Conservation (phyloP, 2,329 filamentous ascomycete genomes). For the Diaporthe citrichinensis region DNA sequence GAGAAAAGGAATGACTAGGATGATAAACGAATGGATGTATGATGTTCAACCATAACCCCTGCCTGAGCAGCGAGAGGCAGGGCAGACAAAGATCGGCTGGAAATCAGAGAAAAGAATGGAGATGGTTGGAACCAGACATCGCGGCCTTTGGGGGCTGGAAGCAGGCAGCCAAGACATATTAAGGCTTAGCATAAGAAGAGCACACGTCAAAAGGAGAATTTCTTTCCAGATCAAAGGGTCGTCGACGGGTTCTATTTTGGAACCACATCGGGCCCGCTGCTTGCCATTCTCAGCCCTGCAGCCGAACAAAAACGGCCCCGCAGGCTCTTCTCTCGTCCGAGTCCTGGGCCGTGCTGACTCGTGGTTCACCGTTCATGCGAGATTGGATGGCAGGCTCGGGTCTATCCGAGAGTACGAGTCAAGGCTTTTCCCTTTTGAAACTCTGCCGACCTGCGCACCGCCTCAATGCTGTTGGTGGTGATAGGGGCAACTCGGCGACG, state of each 20-base stretch:
- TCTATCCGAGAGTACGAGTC: constrained; percentile 22
- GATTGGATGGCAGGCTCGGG: constrained; percentile 22
- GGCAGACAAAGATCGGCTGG: background rate
- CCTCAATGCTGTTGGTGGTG: background rate
- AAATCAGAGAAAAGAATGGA: background rate
- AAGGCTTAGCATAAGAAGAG: background rate
- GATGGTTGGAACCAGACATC: background rate
- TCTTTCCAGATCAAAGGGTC: constrained; percentile 11
- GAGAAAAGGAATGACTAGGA: background rate
- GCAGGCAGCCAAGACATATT: background rate
- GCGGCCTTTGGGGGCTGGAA: too few species aligned
- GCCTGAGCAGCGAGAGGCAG: too few species aligned
- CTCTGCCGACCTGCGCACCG: background rate
- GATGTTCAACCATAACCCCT: background rate
- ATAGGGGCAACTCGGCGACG: background rate
- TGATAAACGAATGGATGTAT: background rate
- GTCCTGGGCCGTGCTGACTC: background rate
- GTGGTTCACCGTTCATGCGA: constrained; percentile 9
- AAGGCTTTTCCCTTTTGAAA: background rate
- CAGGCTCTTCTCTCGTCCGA: constrained; percentile 2
- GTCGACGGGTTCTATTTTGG: constrained; percentile 21
- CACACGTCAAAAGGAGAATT: background rate
- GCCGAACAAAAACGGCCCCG: constrained; percentile 3
- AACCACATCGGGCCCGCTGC: constrained; percentile 7
- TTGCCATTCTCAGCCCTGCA: constrained; percentile 25